These are phyloP conservation scores for Carex pumila DNA, from an alignment of 176 grass and related monocot species.

Conservation along the genomic window DNA sequence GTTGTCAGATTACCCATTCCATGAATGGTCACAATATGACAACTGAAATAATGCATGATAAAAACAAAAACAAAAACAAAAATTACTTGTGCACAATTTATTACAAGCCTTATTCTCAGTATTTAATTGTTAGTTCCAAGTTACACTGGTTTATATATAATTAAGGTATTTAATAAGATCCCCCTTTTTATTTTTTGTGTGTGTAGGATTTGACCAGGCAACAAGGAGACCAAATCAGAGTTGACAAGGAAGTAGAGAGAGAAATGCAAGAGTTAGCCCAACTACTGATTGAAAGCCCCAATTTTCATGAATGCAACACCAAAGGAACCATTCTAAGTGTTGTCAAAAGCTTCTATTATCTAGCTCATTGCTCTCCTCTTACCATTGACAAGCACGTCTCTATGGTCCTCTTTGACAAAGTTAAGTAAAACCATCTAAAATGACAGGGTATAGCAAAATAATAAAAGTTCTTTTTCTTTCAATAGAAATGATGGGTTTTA, in stretches of 20 bases:
- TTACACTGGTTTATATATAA: neutral
- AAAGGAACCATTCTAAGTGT: constrained; percentile 25
- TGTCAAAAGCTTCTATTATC: constrained; percentile 28
- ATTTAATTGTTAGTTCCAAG: too few species aligned
- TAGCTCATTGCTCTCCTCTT: constrained; percentile 20
- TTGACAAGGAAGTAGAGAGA: constrained; percentile 2
- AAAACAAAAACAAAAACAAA: too few species aligned
- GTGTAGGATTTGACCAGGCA: neutral
- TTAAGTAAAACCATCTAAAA: neutral
- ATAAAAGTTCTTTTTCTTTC: neutral
- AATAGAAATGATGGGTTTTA: neutral
- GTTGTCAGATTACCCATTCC: neutral
- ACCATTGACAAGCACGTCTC: constrained; percentile 27
- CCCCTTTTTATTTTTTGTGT: neutral
- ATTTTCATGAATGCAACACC: constrained; percentile 17
- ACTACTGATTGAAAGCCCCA: neutral
- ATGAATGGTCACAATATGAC: neutral
- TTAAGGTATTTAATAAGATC: neutral
- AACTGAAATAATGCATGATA: neutral
- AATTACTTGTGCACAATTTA: too few species aligned
- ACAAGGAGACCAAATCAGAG: neutral
- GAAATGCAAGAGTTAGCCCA: constrained; percentile 22
- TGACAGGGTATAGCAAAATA: neutral
- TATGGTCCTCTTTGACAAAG: constrained; percentile 29
- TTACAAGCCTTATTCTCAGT: too few species aligned